phyloP scores from a whole-genome alignment of 768 basidiomycete genomes.

The Mycena epipterygia region DNA sequence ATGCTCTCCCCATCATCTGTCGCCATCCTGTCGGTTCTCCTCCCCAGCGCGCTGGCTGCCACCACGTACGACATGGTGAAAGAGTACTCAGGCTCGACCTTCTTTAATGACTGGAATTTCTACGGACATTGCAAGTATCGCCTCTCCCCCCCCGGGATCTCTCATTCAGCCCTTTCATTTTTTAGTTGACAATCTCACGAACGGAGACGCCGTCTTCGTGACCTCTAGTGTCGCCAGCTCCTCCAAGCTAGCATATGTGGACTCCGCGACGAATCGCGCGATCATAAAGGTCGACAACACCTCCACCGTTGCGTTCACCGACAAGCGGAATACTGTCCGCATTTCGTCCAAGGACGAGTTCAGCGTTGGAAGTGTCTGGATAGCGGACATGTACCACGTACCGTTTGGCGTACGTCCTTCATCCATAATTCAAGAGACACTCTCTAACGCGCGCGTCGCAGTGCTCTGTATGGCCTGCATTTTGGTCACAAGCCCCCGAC shows the following conservation, averaged over 20 bases:
- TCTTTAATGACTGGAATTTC: slow-evolving; percentile 80
- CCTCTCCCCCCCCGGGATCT: neutral
- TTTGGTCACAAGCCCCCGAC: slow-evolving; percentile 67
- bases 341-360: slow-evolving; percentile 70
- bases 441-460: slow-evolving; percentile 36
- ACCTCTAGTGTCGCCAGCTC: slow-evolving; percentile 60
- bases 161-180: slow-evolving; percentile 1
- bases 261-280: slow-evolving; percentile 74
- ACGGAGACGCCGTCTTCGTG: slow-evolving; percentile 72
- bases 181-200: slow-evolving; percentile 70
- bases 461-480: slow-evolving; percentile 83
- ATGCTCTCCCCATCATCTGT: slow-evolving; percentile 23
- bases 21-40: slow-evolving; percentile 8
- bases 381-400: slow-evolving; percentile 74
- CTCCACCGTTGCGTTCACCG: slow-evolving; percentile 60
- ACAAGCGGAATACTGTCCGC: slow-evolving; percentile 79
- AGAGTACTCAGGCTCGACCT: slow-evolving; percentile 70
- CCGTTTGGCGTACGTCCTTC: slow-evolving; percentile 68
- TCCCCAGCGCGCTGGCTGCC: slow-evolving; percentile 35
- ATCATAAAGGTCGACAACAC: slow-evolving; percentile 85
- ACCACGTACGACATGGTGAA: slow-evolving; percentile 66
- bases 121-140: slow-evolving; percentile 61
- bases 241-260: slow-evolving; percentile 71
- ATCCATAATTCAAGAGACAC: neutral
- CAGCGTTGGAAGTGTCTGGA: slow-evolving; percentile 73